Percentiles rank a stretch among this genome's conserved stretches.
These are phyloP conservation scores for Hypoxylon sp. DNA, from an alignment of 2,329 filamentous ascomycete genomes.

Conservation along the genomic window DNA sequence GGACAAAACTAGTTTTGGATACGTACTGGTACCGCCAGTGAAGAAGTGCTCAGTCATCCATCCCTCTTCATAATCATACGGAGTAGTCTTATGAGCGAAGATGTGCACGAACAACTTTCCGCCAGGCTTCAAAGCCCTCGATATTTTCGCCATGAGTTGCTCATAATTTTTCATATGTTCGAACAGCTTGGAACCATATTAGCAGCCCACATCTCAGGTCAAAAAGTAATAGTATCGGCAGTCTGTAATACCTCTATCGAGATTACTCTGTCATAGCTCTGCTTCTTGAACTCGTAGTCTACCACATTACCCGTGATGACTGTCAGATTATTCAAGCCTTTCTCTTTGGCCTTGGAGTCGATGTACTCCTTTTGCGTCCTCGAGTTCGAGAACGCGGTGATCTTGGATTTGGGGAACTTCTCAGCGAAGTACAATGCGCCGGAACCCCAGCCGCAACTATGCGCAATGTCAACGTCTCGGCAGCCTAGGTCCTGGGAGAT, in stretches of 20 bases:
- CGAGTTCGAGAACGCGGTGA: conserved; percentile 80
- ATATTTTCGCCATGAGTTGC: conserved; percentile 74
- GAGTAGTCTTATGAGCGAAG: conserved; percentile 74
- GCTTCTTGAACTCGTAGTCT: conserved; percentile 73
- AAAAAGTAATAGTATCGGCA: not conserved
- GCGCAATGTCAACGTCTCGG: conserved; percentile 7
- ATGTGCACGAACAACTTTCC: conserved; percentile 80
- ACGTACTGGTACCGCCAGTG: conserved; percentile 73
- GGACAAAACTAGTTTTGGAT: not conserved
- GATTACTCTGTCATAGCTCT: conserved; percentile 74
- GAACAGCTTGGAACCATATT: conserved; percentile 66
- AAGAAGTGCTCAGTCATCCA: conserved; percentile 85
- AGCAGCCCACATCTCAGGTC: conserved; percentile 5
- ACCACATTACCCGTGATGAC: conserved; percentile 78
- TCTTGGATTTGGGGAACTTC: conserved; percentile 70
- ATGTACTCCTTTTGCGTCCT: conserved; percentile 78
- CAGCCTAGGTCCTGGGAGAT: not conserved
- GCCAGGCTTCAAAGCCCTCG: conserved; percentile 69
- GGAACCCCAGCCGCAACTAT: conserved; percentile 78
- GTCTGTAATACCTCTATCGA: conserved; percentile 68
- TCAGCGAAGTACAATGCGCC: conserved; percentile 76
- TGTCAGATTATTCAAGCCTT: conserved; percentile 71
- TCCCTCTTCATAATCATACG: conserved; percentile 79
- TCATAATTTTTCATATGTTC: conserved; percentile 86
- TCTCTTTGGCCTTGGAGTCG: conserved; percentile 68